Percentiles rank a stretch among this genome's conserved stretches.
Conservation (phyloP, 2,329 filamentous ascomycete species). For the Xylariomycetidae sp. region DNA sequence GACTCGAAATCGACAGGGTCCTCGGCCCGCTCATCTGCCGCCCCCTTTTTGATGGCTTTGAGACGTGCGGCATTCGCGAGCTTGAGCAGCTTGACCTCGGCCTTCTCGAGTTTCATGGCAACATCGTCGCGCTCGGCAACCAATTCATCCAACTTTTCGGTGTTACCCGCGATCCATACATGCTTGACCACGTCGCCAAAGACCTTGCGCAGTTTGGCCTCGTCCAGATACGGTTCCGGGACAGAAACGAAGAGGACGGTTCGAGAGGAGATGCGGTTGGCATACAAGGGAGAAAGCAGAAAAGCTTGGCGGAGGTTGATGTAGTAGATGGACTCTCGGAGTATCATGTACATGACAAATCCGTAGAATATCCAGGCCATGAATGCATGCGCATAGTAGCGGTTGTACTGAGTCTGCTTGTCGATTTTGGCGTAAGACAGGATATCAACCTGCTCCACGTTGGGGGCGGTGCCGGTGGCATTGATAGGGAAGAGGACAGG, state of each 20-base stretch:
- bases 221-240: constrained; percentile 69
- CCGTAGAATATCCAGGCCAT: constrained; percentile 77
- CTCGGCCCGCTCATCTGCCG: constrained; percentile 34
- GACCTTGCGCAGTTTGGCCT: constrained; percentile 68
- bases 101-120: constrained; percentile 75
- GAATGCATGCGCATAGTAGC: constrained; percentile 76
- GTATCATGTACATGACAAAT: constrained; percentile 84
- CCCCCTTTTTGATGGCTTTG: constrained; percentile 59
- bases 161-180: constrained; percentile 78
- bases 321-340: constrained; percentile 84
- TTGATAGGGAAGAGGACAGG: constrained; percentile 84
- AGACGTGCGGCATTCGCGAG: constrained; percentile 66
- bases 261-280: constrained; percentile 79
- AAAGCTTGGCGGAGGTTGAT: constrained; percentile 92
- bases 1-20: constrained; percentile 58
- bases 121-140: constrained; percentile 76
- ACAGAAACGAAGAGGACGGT: constrained; percentile 88
- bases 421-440: constrained; percentile 74
- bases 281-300: constrained; percentile 76
- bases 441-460: constrained; percentile 65
- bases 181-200: constrained; percentile 78
- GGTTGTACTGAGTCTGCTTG: constrained; percentile 45
- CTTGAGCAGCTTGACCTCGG: constrained; percentile 80
- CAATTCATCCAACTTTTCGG: constrained; percentile 69
- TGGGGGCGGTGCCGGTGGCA: constrained; percentile 65